Conservation (phyloP, 768 basidiomycete genomes). For the Agaricus blazei region DNA sequence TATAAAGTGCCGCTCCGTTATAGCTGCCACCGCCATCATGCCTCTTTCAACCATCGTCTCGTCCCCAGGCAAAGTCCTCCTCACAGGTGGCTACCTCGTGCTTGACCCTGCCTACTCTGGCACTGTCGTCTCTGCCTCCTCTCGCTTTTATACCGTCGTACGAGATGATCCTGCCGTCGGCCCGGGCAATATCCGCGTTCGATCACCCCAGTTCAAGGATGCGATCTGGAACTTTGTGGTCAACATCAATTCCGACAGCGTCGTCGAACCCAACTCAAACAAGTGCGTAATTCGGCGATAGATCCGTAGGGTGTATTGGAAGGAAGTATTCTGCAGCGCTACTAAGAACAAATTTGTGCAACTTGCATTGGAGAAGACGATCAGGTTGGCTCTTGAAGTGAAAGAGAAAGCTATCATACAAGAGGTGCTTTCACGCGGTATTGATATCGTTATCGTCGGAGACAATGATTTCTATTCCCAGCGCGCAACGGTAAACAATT, state of each 20-base stretch:
- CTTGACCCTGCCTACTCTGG: conserved; percentile 85
- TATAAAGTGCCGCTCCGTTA: conserved; percentile 13
- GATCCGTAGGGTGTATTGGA: conserved; percentile 3
- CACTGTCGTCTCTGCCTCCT: conserved; percentile 86
- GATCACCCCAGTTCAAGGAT: conserved; percentile 87
- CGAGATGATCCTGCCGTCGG: conserved; percentile 26
- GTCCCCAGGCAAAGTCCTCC: conserved; percentile 90
- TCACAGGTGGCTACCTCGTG: conserved; percentile 96
- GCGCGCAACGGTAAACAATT: conserved; percentile 60
- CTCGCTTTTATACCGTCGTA: conserved; percentile 87
- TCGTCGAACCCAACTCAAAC: conserved; percentile 27
- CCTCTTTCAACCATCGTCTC: conserved; percentile 67
- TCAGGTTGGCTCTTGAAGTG: conserved; percentile 62
- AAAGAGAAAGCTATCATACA: conserved; percentile 39
- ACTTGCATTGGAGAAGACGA: conserved; percentile 75
- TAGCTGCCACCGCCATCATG: conserved; percentile 26
- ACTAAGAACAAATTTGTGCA: conserved; percentile 90
- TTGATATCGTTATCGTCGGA: conserved; percentile 81
- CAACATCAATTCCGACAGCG: conserved; percentile 28
- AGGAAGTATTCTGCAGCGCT: conserved; percentile 22
- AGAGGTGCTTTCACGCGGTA: conserved; percentile 41
- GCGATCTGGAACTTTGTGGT: conserved; percentile 75
- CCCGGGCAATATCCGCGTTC: conserved; percentile 55
- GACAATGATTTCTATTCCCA: conserved; percentile 99
- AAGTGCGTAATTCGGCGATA: conserved; percentile 30